Conservation (phyloP, 345 rosid species). For the Leavenworthia alabamica region DNA sequence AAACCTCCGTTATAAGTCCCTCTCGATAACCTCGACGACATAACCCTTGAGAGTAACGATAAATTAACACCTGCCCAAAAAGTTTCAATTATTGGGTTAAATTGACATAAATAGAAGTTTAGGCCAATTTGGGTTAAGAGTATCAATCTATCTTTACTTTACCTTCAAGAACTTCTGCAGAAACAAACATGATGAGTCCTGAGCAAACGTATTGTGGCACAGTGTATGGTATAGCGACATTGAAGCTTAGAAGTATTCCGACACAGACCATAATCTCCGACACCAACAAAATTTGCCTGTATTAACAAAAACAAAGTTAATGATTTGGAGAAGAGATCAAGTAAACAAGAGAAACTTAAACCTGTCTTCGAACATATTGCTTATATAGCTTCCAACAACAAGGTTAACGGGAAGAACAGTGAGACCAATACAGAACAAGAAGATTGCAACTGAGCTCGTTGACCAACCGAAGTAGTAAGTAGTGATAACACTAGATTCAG, state of each 20-base stretch:
- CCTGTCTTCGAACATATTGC: constrained; percentile 99
- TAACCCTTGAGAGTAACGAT: constrained; percentile 86
- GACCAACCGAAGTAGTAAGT: constrained; percentile 81
- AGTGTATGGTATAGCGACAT: constrained; percentile 53
- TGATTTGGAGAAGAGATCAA: background rate
- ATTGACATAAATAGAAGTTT: background rate
- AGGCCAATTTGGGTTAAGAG: background rate
- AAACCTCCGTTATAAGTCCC: constrained; percentile 95
- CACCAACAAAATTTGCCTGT: constrained; percentile 88
- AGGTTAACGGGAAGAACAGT: constrained; percentile 95
- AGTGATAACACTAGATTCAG: constrained; percentile 90
- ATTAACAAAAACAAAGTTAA: background rate
- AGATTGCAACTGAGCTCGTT: constrained; percentile 70
- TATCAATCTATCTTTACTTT: background rate
- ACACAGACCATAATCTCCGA: constrained; percentile 81
- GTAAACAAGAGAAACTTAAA: constrained; percentile 14
- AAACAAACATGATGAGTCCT: constrained; percentile 85
- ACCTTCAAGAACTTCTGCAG: constrained; percentile 99
- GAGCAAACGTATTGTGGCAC: constrained; percentile 85
- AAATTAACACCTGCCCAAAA: constrained; percentile 65
- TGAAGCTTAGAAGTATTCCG: constrained; percentile 80
- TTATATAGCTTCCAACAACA: constrained; percentile 79
- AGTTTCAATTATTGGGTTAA: background rate
- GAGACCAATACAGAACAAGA: constrained; percentile 82
- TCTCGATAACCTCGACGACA: constrained; percentile 90